phyloP scores from a whole-genome alignment of 2,329 filamentous ascomycete species.

The Didymella lethalis region DNA sequence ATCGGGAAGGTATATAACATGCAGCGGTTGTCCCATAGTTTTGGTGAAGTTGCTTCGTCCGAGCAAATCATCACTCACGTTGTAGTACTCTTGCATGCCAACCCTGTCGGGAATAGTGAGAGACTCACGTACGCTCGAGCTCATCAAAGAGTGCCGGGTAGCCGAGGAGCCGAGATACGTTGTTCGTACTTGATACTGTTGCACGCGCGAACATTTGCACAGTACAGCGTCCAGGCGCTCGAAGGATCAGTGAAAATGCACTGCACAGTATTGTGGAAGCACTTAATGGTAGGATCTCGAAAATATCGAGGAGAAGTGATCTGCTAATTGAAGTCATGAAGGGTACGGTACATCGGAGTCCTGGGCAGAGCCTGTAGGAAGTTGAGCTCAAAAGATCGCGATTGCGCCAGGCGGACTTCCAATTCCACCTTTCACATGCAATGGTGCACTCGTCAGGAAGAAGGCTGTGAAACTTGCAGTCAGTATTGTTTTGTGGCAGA shows the following conservation, averaged over 20 bases:
- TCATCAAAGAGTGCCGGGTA: too few species aligned
- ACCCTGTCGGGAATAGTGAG: too few species aligned
- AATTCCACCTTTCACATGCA: constrained; percentile 63
- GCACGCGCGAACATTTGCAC: not conserved
- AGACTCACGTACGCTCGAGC: too few species aligned
- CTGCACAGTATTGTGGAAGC: not conserved
- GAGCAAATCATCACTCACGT: too few species aligned
- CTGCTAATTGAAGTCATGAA: not conserved
- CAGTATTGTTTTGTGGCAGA: not conserved
- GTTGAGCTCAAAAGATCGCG: constrained; percentile 38
- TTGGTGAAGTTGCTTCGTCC: too few species aligned
- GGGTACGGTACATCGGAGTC: not conserved
- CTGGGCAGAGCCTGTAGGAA: not conserved
- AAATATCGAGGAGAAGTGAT: not conserved
- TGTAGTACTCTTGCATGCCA: too few species aligned
- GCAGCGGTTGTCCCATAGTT: too few species aligned
- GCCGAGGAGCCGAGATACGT: not conserved
- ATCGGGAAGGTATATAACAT: too few species aligned
- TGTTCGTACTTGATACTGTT: not conserved
- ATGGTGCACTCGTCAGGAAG: constrained; percentile 66
- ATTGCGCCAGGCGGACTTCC: constrained; percentile 49
- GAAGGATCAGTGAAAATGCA: not conserved
- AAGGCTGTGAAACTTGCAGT: constrained; percentile 51
- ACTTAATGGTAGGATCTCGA: not conserved
- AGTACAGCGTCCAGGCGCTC: not conserved